Conservation (phyloP, 305 asterid species). For the Solanum aculeatissimum region DNA sequence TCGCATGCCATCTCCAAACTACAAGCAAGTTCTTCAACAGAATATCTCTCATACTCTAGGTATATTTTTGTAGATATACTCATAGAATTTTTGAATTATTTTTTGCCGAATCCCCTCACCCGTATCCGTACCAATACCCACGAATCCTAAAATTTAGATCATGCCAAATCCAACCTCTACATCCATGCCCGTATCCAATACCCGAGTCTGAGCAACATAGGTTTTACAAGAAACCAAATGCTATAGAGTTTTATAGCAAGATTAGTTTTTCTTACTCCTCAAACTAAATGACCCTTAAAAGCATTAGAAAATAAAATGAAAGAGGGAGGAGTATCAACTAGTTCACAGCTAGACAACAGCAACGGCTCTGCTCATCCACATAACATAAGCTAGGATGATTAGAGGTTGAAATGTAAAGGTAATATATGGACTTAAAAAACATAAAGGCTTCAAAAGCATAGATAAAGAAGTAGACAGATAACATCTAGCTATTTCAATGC, state of each 20-base stretch:
- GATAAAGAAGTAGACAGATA: not conserved
- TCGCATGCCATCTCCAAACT: not conserved
- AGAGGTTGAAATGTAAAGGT: not conserved
- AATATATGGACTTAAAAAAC: not conserved
- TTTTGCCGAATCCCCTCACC: not conserved
- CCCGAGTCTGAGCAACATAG: not conserved
- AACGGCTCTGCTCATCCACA: not conserved
- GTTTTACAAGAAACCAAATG: not conserved
- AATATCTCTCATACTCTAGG: not conserved
- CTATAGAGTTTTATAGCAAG: not conserved
- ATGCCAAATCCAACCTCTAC: not conserved
- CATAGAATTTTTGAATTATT: not conserved
- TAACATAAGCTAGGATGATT: not conserved
- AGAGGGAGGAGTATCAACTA: not conserved
- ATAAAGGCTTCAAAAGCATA: not conserved
- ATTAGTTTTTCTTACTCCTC: not conserved
- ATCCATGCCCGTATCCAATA: not conserved
- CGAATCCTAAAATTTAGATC: not conserved
- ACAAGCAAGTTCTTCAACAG: not conserved
- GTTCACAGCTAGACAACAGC: not conserved
- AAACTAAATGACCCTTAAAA: not conserved
- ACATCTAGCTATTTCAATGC: not conserved
- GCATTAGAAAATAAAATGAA: not conserved
- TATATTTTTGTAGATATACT: not conserved
- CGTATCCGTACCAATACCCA: not conserved